These are phyloP conservation scores for Colletotrichum endophyticum DNA, from an alignment of 2,329 filamentous ascomycete genomes.

Conservation along the genomic window DNA sequence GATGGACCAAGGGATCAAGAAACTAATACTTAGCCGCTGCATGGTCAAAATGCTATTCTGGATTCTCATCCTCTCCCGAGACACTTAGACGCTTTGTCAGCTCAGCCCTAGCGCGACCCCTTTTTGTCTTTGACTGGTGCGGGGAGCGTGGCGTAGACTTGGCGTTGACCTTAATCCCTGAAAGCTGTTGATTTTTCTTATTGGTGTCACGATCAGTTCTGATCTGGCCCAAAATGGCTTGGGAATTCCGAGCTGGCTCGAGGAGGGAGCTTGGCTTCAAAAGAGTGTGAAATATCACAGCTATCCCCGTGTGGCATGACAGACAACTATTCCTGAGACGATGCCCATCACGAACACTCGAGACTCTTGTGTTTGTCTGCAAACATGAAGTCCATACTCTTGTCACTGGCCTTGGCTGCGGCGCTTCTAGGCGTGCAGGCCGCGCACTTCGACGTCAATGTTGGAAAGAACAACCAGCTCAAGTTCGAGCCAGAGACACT, in stretches of 20 bases:
- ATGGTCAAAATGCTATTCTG: background rate
- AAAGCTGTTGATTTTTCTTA: background rate
- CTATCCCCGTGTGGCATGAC: background rate
- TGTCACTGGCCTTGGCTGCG: constrained; percentile 25
- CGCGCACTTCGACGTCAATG: constrained; percentile 36
- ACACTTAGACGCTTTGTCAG: background rate
- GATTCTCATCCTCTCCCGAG: background rate
- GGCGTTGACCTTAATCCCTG: background rate
- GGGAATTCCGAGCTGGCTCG: background rate
- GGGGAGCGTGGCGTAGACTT: background rate
- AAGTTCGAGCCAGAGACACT: constrained; percentile 41
- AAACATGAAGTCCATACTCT: background rate
- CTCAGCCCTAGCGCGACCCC: background rate
- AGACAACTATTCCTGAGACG: background rate
- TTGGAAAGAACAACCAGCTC: constrained; percentile 39
- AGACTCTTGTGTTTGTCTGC: background rate
- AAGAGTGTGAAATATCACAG: background rate
- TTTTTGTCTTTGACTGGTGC: background rate
- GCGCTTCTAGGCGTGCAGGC: constrained; percentile 29
- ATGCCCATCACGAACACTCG: background rate
- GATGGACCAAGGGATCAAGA: background rate
- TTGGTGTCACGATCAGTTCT: background rate
- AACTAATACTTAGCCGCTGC: background rate
- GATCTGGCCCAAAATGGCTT: background rate
- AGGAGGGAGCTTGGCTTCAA: background rate